Base-by-base conservation (phyloP, 1,284 basidiomycete species). In the Mycocalia duriaeana region DNA sequence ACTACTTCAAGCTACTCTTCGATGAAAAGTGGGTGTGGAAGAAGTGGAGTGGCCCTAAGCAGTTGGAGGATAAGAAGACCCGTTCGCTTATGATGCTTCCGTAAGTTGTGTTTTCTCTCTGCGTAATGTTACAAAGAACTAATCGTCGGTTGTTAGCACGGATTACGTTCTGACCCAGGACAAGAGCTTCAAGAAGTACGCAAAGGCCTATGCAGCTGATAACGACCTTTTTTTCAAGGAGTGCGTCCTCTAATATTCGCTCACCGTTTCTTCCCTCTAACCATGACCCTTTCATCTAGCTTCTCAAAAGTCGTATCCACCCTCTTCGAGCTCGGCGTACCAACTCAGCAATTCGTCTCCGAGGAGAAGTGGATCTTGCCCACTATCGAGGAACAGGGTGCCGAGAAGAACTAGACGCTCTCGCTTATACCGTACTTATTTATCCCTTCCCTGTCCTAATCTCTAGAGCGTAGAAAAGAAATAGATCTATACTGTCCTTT, bases 51-150 rank as follows among this genome's bases (percentile, higher is more conserved):
- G 94, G 94, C 39, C 93, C 94, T 34, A 94, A 92, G 71, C 95
- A 99, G 72, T 85, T 89, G 52, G 83, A 91, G 70, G 94, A 98
- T 75, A 91, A 91, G 80, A 85, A 82, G 68, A 94, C 93, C 41
- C 79, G 79, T 59, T 71, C 80, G 31, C 73, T 99, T 42, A 98
- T 99, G 94, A 98, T 98, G 94, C 72, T 96, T 38, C 91, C 91
- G 85, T 88, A 62, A 46, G 85, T 77, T 26, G 26, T 8, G 18
- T n/a, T 16, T 42, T 23, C 38, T 49, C n/a, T n/a, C n/a, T n/a
- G n/a, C n/a, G n/a, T n/a, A n/a, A n/a, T n/a, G n/a, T n/a, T n/a
- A n/a, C n/a, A n/a, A n/a, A n/a, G n/a, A n/a, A n/a, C n/a, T n/a
- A n/a, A n/a, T n/a, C n/a, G n/a, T n/a, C n/a, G 25, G 48, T 44